Evolutionary conservation across 768 basidiomycete genomes (phyloP), one percentile per base, ranked within the genome.

Genomic region (Lactarius trivialis): DNA sequence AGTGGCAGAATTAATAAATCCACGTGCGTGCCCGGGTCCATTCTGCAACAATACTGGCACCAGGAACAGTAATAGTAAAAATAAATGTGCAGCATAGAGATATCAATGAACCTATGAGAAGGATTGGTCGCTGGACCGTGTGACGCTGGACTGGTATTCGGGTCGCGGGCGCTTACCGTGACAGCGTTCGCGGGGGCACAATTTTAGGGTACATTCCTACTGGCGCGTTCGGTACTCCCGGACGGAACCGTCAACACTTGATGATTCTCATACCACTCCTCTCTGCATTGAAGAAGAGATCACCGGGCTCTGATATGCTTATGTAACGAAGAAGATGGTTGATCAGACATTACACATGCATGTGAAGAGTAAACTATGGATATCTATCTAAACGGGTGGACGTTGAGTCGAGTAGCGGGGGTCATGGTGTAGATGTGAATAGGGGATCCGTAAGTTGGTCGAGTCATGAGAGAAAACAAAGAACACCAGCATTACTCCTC

Each of bases 1-100:
- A 6, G 76, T 79, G 7, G 74, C 73, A 12, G 78, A 78, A 65
- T 75, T 78, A 19, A 77, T 72, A 41, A 77, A 67, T 6, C 74
- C 54, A n/a, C 60, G 67, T 17, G 57, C 53, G n/a, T n/a, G n/a
- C n/a, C n/a, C n/a, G 9, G 45, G 39, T 56, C 19, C 7, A 48
- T 37, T 55, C 21, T 36, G 33, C 19, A 34, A 33, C 8, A 45
- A 55, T 5, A 17, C 37, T 30, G 37, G 55, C 6, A 19, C 41
- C 9, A 33, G 53, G 34, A 14, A 28, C 17, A 39, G 37, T 19
- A 12, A 9, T n/a, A 48, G n/a, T n/a, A n/a, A n/a, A n/a, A n/a
- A n/a, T n/a, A n/a, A n/a, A 24, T 8, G 24, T 8, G 34, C 14
- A 15, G 55, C n/a, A 45, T 21, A 41, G 26, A 28, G 41, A 57